Conservation (phyloP, 164 flowering plant species). For the Litsea cubeba region DNA sequence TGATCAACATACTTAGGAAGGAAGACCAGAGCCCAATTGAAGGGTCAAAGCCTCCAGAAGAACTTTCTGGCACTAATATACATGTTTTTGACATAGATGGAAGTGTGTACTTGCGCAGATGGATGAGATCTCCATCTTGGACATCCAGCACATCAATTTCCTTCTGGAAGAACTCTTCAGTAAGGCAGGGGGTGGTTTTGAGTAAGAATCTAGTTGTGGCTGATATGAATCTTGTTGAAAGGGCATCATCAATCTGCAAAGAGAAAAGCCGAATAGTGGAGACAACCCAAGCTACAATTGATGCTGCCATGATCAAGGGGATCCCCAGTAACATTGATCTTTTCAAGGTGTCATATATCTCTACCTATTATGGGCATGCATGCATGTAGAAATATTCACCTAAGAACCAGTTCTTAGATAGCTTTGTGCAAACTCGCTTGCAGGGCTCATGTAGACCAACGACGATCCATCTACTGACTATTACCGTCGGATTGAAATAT, state of each 20-base stretch:
- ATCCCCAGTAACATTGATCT: slow-evolving; percentile 97
- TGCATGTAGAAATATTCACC: too few relatives aligned
- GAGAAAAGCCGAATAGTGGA: slow-evolving; percentile 58
- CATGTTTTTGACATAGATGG: slow-evolving; percentile 82
- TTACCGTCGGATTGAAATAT: too few relatives aligned
- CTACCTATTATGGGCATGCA: not conserved
- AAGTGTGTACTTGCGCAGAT: slow-evolving; percentile 72
- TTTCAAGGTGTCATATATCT: slow-evolving; percentile 54
- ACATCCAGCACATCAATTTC: slow-evolving; percentile 48
- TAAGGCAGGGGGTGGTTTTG: slow-evolving; percentile 57
- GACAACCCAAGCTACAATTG: slow-evolving; percentile 92
- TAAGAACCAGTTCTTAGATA: too few relatives aligned
- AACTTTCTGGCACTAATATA: slow-evolving; percentile 28
- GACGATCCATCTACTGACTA: too few relatives aligned
- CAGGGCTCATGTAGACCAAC: too few relatives aligned
- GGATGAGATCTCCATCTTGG: slow-evolving; percentile 95
- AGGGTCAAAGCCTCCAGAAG: slow-evolving; percentile 23
- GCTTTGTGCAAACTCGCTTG: too few relatives aligned
- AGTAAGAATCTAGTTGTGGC: slow-evolving; percentile 78
- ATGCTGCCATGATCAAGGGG: slow-evolving; percentile 90
- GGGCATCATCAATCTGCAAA: slow-evolving; percentile 57
- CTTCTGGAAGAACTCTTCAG: slow-evolving; percentile 67
- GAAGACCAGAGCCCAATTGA: slow-evolving; percentile 17
- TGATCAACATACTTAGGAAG: slow-evolving; percentile 36
- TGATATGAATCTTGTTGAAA: slow-evolving; percentile 57